These are phyloP conservation scores for Knufia petricola DNA, from an alignment of 2,329 filamentous ascomycete species.

Conservation along the genomic window DNA sequence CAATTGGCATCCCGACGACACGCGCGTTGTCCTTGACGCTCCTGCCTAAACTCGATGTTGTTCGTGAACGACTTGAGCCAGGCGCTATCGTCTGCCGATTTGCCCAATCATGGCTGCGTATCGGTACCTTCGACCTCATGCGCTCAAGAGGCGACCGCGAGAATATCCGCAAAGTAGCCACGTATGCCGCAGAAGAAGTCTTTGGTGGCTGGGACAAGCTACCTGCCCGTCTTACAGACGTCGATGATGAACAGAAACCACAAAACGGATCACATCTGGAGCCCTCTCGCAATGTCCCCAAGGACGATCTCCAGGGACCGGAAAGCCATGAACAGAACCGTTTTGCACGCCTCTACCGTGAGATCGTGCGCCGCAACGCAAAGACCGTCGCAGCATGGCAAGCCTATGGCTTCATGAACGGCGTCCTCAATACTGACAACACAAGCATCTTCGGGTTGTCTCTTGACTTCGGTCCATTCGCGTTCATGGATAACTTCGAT, in stretches of 20 bases:
- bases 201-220: constrained; percentile 81
- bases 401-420: constrained; percentile 98
- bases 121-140: constrained; percentile 94
- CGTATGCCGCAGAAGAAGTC: constrained; percentile 79
- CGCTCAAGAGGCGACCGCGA: constrained; percentile 69
- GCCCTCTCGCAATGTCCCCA: constrained; percentile 45
- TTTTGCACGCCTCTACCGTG: constrained; percentile 77
- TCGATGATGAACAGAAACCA: constrained; percentile 32
- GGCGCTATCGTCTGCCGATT: constrained; percentile 86
- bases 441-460: constrained; percentile 82
- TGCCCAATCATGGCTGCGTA: constrained; percentile 79
- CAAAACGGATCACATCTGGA: constrained; percentile 25
- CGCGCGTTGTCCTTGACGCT: constrained; percentile 73
- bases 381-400: constrained; percentile 88
- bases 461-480: constrained; percentile 93
- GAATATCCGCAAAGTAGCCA: constrained; percentile 63
- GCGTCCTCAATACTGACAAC: constrained; percentile 95
- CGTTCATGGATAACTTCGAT: constrained; percentile 96
- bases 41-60: constrained; percentile 60
- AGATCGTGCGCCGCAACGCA: constrained; percentile 77
- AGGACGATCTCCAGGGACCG: constrained; percentile 56
- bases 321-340: constrained; percentile 67
- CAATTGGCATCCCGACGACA: constrained; percentile 75
- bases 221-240: constrained; percentile 45
- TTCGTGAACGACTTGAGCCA: constrained; percentile 72